Evolutionary conservation across 129 eudicot genomes (phyloP), one percentile per base, ranked within the genome.

Genomic region (Flaveria sonorensis): DNA sequence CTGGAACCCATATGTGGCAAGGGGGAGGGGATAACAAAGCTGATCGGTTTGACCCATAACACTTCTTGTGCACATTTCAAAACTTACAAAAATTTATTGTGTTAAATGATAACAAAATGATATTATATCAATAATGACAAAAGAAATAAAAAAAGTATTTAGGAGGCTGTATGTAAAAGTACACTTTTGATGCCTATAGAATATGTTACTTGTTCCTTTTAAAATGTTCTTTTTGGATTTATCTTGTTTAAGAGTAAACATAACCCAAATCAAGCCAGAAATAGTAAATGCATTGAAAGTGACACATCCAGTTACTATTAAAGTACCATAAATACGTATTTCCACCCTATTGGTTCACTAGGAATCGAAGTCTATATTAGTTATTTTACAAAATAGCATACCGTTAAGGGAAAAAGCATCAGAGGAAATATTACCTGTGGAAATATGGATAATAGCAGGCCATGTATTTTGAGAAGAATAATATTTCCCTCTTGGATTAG

Each of bases 401-500:
- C 51, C 36, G 0, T n/a, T 69, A 48, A 76, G 48, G 18, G 40
- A 26, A 53, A 57, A 45, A 19, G 9, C 59, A 57, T 5, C 7
- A 36, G 40, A 36, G 40, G 40, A 36, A 36, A 36, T 36, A 36
- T 19, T 53, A 93, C 98, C 98, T 90, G 92, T 23, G 98, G 98
- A 71, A 87, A 90, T 57, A 91, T 83, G 73, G 97, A 87, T 69
- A 93, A 73, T 6, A 93, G 67, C 24, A 93, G 81, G 75, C 89
- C 98, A 19, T 97, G 97, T 18, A 83, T 72, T 72, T 90, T 93
- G 59, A 93, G 97, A 51, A 93, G 96, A 74, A 89, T 63, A 51
- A 93, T 77, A 72, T 93, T 93, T 68, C 89, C 98, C 65, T 90
- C 92, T 82, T 93, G 97, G 78, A 93, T 67, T 14, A 89, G 52